Evolutionary conservation across 441 rosid genomes (phyloP).

Genomic region (Flueggea neowawraea): DNA sequence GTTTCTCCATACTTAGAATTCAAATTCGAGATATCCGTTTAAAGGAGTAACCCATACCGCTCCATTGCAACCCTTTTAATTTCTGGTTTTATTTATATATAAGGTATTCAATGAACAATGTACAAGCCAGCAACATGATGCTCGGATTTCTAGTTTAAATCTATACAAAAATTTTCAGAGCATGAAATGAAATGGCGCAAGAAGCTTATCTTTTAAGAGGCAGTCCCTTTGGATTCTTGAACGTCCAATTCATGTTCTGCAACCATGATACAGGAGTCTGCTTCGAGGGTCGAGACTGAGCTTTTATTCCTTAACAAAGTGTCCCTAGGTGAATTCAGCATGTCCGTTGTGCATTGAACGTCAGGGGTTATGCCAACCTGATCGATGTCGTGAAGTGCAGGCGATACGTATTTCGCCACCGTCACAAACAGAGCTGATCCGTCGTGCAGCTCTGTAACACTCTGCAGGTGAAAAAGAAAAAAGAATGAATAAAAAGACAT

Average conservation of each 20-base stretch:
- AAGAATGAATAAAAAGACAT: neutral
- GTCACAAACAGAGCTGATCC: constrained; percentile 90
- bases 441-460: constrained; percentile 78
- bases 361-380: constrained; percentile 71
- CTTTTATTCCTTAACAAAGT: constrained; percentile 34
- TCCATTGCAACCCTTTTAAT: too few species aligned
- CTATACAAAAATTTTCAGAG: too few species aligned
- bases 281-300: constrained; percentile 59
- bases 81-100: too few species aligned
- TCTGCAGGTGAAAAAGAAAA: constrained; percentile 38
- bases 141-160: too few species aligned
- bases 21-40: too few species aligned
- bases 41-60: too few species aligned
- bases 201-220: constrained; percentile 33
- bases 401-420: constrained; percentile 85
- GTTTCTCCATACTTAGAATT: too few species aligned
- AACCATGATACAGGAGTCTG: constrained; percentile 87
- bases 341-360: constrained; percentile 62
- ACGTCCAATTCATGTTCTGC: constrained; percentile 82
- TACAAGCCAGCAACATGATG: too few species aligned
- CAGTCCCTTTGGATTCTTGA: constrained; percentile 58
- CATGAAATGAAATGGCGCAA: too few species aligned
- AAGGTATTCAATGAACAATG: too few species aligned
- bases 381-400: constrained; percentile 69
- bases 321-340: constrained; percentile 48